phyloP scores from a whole-genome alignment of 805 yeast species.

The Starmerella sp. region DNA sequence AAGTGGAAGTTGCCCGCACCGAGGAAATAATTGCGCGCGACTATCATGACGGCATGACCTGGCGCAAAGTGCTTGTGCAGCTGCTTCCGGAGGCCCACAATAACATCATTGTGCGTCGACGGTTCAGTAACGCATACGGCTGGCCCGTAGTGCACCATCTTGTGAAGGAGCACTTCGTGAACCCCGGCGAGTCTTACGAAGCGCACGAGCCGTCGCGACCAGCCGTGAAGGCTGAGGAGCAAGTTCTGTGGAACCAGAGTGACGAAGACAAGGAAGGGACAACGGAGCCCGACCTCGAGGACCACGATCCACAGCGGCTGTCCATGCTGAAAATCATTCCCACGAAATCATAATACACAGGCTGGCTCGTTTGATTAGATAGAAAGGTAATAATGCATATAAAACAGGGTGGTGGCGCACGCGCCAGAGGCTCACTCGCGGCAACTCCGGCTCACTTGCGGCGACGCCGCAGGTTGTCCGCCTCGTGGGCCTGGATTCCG shows the following conservation, averaged over 20 bases:
- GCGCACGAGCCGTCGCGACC: not conserved
- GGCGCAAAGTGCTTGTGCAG: slow-evolving; percentile 86
- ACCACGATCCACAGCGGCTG: slow-evolving; percentile 14
- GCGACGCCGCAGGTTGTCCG: slow-evolving; percentile 4
- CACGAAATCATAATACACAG: not conserved
- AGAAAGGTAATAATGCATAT: not conserved
- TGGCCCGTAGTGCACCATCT: slow-evolving; percentile 87
- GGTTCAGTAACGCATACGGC: slow-evolving; percentile 88
- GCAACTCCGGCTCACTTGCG: not conserved
- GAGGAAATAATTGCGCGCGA: slow-evolving; percentile 80
- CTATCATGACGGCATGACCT: slow-evolving; percentile 72
- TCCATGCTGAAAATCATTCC: slow-evolving; percentile 17
- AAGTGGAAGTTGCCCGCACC: slow-evolving; percentile 31
- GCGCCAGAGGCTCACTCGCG: not conserved
- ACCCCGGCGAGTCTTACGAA: slow-evolving; percentile 1
- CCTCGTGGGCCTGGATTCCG: not conserved
- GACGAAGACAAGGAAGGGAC: slow-evolving; percentile 7
- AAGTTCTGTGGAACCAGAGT: slow-evolving; percentile 12
- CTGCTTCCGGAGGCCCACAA: slow-evolving; percentile 91
- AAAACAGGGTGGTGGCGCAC: too few relatives aligned
- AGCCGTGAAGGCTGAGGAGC: not conserved
- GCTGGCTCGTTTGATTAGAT: not conserved
- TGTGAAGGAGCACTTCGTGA: slow-evolving; percentile 49
- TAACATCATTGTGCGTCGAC: slow-evolving; percentile 76
- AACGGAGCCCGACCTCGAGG: slow-evolving; percentile 3